phyloP scores from a whole-genome alignment of 192 early-diverging fungal species.

The Pilaira anomala region DNA sequence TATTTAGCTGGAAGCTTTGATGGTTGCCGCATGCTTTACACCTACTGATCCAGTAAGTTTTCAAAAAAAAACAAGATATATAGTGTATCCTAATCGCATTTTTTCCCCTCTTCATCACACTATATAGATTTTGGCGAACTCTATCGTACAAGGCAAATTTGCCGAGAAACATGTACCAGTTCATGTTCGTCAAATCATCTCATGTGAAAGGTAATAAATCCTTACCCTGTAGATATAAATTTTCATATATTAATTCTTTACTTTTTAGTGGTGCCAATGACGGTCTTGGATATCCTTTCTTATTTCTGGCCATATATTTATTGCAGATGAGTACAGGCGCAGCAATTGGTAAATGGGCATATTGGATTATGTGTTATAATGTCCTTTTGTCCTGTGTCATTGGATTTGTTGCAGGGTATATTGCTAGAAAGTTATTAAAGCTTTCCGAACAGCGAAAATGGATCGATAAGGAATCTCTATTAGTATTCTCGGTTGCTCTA shows the following conservation, averaged over 20 bases:
- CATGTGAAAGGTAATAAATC: conserved; percentile 55
- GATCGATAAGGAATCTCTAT: conserved; percentile 85
- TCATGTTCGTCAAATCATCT: conserved; percentile 64
- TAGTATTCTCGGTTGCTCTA: conserved; percentile 79
- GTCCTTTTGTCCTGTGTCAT: conserved; percentile 67
- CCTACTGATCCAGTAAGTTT: conserved; percentile 87
- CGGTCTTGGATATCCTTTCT: conserved; percentile 78
- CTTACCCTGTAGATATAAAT: not conserved
- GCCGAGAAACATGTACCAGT: conserved; percentile 80
- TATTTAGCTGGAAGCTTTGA: conserved; percentile 59
- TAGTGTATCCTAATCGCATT: no score
- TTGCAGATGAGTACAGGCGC: conserved; percentile 48
- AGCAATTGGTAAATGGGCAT: conserved; percentile 74
- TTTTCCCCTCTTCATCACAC: not conserved
- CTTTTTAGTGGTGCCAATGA: conserved; percentile 73
- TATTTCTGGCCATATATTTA: conserved; percentile 70
- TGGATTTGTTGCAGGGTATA: conserved; percentile 69
- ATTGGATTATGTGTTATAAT: conserved; percentile 66
- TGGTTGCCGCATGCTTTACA: conserved; percentile 78
- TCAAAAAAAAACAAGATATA: no score
- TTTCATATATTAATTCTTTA: not conserved
- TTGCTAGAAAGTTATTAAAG: conserved; percentile 59
- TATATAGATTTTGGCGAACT: conserved; percentile 68
- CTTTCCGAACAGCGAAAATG: conserved; percentile 54
- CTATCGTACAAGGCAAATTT: conserved; percentile 86